These are phyloP conservation scores for Nepenthes gracilis DNA, from an alignment of 148 eudicot genomes.

Conservation along the genomic window DNA sequence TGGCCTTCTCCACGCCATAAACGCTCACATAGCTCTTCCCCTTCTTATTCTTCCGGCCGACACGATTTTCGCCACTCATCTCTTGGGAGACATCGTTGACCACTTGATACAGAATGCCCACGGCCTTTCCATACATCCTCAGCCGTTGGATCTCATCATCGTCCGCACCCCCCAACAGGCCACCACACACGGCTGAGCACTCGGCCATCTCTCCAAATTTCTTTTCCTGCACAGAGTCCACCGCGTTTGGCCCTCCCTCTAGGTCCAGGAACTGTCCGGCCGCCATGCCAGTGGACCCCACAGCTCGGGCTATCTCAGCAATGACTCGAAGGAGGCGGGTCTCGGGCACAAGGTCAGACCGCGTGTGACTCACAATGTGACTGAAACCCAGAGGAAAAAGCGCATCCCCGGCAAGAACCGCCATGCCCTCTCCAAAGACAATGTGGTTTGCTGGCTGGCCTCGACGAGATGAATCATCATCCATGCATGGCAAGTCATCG, in stretches of 20 bases:
- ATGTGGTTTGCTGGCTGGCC: slow-evolving; percentile 89
- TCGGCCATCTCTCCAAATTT: slow-evolving; percentile 84
- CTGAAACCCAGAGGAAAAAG: slow-evolving; percentile 83
- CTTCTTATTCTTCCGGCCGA: slow-evolving; percentile 16
- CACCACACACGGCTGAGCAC: slow-evolving; percentile 93
- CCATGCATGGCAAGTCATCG: slow-evolving; percentile 95
- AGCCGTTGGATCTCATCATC: slow-evolving; percentile 68
- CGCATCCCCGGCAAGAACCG: slow-evolving; percentile 87
- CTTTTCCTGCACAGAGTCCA: slow-evolving; percentile 75
- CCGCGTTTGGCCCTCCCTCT: slow-evolving; percentile 57
- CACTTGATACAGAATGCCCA: slow-evolving; percentile 78
- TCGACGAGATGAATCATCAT: slow-evolving; percentile 72
- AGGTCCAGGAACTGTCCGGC: slow-evolving; percentile 87
- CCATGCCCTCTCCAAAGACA: slow-evolving; percentile 73
- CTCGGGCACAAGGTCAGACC: slow-evolving; percentile 58
- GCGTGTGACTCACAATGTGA: slow-evolving; percentile 78
- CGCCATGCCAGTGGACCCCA: slow-evolving; percentile 95
- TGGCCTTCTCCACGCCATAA: slow-evolving; percentile 80
- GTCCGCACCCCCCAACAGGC: slow-evolving; percentile 62
- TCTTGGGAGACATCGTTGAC: slow-evolving; percentile 59
- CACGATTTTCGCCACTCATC: slow-evolving; percentile 9
- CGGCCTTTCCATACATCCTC: slow-evolving; percentile 74
- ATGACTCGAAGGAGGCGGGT: slow-evolving; percentile 53
- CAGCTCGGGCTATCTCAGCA: slow-evolving; percentile 72
- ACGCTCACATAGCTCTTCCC: slow-evolving; percentile 71